phyloP scores from a whole-genome alignment of 2,329 filamentous ascomycete species.

The Diaporthe australafricana region DNA sequence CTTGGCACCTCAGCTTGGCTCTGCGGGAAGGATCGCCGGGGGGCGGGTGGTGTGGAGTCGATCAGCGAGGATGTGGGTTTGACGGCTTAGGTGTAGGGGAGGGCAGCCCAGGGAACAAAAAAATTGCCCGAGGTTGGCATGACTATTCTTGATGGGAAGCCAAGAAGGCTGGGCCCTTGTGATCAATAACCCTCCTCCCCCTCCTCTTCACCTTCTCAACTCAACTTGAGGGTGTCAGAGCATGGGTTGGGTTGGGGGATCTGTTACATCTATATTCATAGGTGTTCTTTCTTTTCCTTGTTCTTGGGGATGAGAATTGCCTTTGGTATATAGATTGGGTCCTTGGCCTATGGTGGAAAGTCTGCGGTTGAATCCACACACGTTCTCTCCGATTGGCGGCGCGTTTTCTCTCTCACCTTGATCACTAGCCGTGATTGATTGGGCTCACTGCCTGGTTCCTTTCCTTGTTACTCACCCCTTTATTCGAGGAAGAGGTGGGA shows the following conservation, averaged over 20 bases:
- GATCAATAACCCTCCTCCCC: neutral
- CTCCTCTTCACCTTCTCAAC: neutral
- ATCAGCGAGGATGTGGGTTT: conserved; percentile 15
- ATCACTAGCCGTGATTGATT: neutral
- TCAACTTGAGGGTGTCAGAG: neutral
- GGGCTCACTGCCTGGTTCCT: neutral
- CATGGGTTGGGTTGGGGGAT: too few relatives aligned
- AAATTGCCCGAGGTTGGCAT: conserved; percentile 3
- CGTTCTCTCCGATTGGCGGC: neutral
- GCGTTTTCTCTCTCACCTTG: neutral
- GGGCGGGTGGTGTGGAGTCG: conserved; percentile 10
- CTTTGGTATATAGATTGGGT: conserved; percentile 17
- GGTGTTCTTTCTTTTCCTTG: conserved; percentile 22
- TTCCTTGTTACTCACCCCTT: too few relatives aligned
- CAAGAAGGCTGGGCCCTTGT: conserved; percentile 27
- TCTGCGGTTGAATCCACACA: neutral
- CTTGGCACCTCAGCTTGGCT: conserved; percentile 32
- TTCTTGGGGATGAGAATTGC: neutral
- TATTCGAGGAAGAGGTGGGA: too few relatives aligned
- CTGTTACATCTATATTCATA: conserved; percentile 17
- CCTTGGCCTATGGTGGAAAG: neutral
- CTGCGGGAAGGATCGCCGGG: conserved; percentile 21
- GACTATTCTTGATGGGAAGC: conserved; percentile 1
- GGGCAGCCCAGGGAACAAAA: neutral
- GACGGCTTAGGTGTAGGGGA: conserved; percentile 4